These are phyloP conservation scores for Xylariaceae sp. DNA, from an alignment of 2,329 filamentous ascomycete genomes.

Conservation along the genomic window DNA sequence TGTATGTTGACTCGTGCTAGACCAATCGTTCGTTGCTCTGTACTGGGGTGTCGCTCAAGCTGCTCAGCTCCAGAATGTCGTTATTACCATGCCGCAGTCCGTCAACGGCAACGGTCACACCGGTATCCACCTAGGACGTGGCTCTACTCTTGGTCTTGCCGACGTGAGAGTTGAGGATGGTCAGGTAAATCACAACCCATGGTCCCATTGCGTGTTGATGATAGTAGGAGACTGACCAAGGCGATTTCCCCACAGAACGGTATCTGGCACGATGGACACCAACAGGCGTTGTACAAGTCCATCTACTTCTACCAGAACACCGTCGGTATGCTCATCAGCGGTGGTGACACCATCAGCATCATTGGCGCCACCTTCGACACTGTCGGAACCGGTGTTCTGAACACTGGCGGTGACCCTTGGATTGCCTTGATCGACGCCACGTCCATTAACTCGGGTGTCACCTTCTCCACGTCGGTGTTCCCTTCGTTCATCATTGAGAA, in stretches of 20 bases:
- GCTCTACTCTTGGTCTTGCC: constrained; percentile 40
- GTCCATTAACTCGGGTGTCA: constrained; percentile 41
- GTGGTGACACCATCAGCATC: constrained; percentile 40
- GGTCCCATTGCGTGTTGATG: too few species aligned
- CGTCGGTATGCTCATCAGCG: constrained; percentile 37
- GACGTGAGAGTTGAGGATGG: constrained; percentile 41
- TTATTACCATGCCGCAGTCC: constrained; percentile 39
- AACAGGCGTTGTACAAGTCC: constrained; percentile 42
- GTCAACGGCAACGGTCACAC: constrained; percentile 38
- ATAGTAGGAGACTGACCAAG: constrained; percentile 8
- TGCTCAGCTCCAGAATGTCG: constrained; percentile 41
- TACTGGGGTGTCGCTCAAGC: constrained; percentile 45
- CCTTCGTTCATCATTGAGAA: constrained; percentile 44
- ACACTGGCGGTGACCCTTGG: constrained; percentile 38
- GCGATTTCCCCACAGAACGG: constrained; percentile 34
- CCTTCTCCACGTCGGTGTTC: constrained; percentile 36
- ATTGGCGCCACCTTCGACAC: constrained; percentile 40
- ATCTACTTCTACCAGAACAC: constrained; percentile 43
- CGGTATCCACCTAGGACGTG: constrained; percentile 39
- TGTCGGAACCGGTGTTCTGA: constrained; percentile 36
- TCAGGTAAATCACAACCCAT: constrained; percentile 29
- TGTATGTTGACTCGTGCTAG: constrained; percentile 20
- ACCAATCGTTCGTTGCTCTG: constrained; percentile 38
- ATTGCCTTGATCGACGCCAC: constrained; percentile 40
- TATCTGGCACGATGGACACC: constrained; percentile 41